These are phyloP conservation scores for Paspalum notatum DNA, from an alignment of 176 grass and related monocot genomes.

Conservation along the genomic window DNA sequence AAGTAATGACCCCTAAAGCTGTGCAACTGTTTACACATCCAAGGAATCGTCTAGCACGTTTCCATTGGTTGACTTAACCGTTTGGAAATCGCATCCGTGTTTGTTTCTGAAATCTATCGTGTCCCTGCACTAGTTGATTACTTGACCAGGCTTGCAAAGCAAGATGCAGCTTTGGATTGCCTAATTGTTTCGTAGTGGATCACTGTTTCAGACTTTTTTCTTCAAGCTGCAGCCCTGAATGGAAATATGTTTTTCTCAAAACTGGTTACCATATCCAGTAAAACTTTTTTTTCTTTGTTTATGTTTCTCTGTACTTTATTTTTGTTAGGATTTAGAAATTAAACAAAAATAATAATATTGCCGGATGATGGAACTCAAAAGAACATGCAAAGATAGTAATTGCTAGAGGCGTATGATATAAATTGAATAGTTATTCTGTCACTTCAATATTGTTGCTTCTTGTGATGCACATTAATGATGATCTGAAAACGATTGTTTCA, in stretches of 20 bases:
- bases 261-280: neutral
- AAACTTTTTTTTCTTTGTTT: neutral
- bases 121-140: neutral
- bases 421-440: constrained; percentile 15
- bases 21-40: constrained; percentile 22
- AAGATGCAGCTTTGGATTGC: neutral
- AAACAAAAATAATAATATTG: neutral
- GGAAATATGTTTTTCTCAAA: neutral
- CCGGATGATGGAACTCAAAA: constrained; percentile 15
- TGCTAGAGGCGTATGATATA: constrained; percentile 14
- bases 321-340: constrained; percentile 9
- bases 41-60: constrained; percentile 21
- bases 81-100: neutral
- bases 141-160: neutral
- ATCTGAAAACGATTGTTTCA: constrained; percentile 41
- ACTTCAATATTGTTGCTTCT: constrained; percentile 51
- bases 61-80: constrained; percentile 32
- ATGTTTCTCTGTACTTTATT: neutral
- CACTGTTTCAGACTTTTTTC: neutral
- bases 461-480: constrained; percentile 46
- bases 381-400: constrained; percentile 24
- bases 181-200: neutral
- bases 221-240: neutral
- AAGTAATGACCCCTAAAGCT: neutral
- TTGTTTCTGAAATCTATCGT: constrained; percentile 7